Base-by-base conservation (phyloP, 139 green algal species). In the Chlamydomonas incerta region DNA sequence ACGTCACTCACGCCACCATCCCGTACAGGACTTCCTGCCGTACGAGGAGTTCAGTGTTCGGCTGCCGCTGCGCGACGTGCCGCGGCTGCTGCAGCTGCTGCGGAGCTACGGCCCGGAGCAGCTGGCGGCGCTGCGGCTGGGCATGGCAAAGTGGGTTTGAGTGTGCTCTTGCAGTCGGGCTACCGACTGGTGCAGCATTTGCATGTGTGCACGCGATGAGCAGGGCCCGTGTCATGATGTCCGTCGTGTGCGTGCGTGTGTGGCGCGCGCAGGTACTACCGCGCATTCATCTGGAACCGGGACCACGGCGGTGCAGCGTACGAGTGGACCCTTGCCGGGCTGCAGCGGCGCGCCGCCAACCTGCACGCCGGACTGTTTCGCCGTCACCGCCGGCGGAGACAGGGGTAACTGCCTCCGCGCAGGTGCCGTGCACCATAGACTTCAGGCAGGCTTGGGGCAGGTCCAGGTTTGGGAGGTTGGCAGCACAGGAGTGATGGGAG, bases 41-140 rank as follows among this genome's bases (percentile, higher is more conserved):
- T 94, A 94, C 80, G 63, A 92, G 57, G 69, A 89, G 28, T 94
- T 94, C 72, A 77, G 67, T 26, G 71, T 94, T 8, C 87, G 90
- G 1, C 46, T 94, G 21, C 72, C 47, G 23, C 67, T 84, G 4
- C 2, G 65, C 6, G 86, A 89, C 35, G 55, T 94, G 11, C 88
- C 90, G 0, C 81, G 69, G 60, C 83, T 94, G 28, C 31, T 86
- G 28, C 35, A 88, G 26, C 41, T 92, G 1, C 79, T 94, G 55
- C 34, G 74, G 9, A 31, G n/a, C 29, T 90, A 90, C 23, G 65
- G 10, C 23, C 57, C 89, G 1, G 68, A 84, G 29, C 35, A 94
- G 33, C 73, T 87, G 28, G 60, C 62, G 13, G n/a, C 20, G 29
- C 41, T 90, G 67, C 47, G 86, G 31, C n/a, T 74, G 63, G 85